Base-by-base conservation (phyloP, 192 early-diverging fungal genomes). In the Coemansia sp. region DNA sequence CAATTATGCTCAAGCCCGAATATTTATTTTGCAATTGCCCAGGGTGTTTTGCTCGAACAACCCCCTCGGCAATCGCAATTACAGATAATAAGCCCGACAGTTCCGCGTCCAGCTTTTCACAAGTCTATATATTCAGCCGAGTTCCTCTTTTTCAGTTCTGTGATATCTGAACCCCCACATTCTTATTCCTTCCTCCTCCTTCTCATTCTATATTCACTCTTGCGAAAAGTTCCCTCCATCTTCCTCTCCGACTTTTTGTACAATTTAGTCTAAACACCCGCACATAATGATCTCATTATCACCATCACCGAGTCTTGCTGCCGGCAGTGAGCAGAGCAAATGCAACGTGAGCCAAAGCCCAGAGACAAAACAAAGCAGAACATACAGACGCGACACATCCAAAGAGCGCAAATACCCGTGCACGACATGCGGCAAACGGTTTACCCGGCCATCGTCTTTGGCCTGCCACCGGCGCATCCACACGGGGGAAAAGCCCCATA, bases 401-500 rank as follows among this genome's bases (percentile, higher is more conserved):
- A 78, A 79, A 53, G 76, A 79, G 54, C 76, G 76, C 67, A 72
- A 73, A 60, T 79, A 79, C 36, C 66, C 66, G 7, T 79, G 76
- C 62, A 48, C 70, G 9, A 36, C 68, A 20, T 79, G 76, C 59
- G 63, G 56, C 50, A 79, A 79, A 50, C 62, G 70, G 21, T 79
- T 79, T 56, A 79, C 76, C 0, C 63, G 76, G 3, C 76, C 76
- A 6, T 69, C 67, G 46, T 79, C 76, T 7, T 57, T 79, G 21
- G 67, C 76, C 7, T 79, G 76, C 64, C 84, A 85, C 63, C 52
- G 64, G n/a, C 65, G 64, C 59, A 73, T 63, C 17, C 84, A 85
- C 58, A 85, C 84, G 0, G 84, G 81, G 31, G 65, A 71, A 26
- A 65, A 69, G 55, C 81, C 84, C 1, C 79, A 85, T 54, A 25